Conservation (phyloP, 2,329 filamentous ascomycete genomes). For the Atkinsonella hypoxylon region DNA sequence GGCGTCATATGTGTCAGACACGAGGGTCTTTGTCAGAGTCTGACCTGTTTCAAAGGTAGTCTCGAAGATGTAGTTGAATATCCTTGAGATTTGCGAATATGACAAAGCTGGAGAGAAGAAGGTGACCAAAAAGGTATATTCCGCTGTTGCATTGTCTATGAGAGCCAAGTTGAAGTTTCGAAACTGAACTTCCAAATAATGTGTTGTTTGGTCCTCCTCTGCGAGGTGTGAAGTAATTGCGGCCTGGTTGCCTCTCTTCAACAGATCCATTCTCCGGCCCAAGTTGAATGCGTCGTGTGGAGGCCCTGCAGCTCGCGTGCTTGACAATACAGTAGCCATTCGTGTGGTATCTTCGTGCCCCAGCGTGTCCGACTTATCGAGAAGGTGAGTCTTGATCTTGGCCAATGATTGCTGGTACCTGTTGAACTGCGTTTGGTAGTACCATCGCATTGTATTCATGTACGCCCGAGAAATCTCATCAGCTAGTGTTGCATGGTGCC, state of each 20-base stretch:
- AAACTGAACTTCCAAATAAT: constrained; percentile 85
- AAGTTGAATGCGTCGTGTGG: constrained; percentile 82
- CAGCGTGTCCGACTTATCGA: constrained; percentile 76
- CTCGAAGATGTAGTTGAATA: constrained; percentile 81
- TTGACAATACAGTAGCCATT: constrained; percentile 46
- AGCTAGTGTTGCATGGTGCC: constrained; percentile 70
- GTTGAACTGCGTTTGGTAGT: constrained; percentile 83
- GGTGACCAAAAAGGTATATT: constrained; percentile 84
- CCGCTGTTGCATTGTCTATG: constrained; percentile 84
- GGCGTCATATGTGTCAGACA: constrained; percentile 68
- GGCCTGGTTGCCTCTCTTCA: constrained; percentile 59
- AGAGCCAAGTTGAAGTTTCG: constrained; percentile 90
- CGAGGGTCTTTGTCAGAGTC: constrained; percentile 60
- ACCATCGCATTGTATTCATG: constrained; percentile 98
- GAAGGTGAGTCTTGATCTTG: constrained; percentile 68
- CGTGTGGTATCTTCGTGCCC: constrained; percentile 64
- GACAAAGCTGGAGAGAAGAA: constrained; percentile 76
- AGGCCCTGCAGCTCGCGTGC: constrained; percentile 33
- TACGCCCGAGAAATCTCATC: constrained; percentile 89
- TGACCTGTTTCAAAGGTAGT: constrained; percentile 81
- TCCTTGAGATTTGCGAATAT: constrained; percentile 65
- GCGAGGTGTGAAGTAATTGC: constrained; percentile 81
- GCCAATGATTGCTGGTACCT: constrained; percentile 76
- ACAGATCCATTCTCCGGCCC: constrained; percentile 71
- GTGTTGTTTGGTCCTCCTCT: constrained; percentile 75